Conservation (phyloP, 441 rosid genomes). For the Pelargonium exstipulatum region DNA sequence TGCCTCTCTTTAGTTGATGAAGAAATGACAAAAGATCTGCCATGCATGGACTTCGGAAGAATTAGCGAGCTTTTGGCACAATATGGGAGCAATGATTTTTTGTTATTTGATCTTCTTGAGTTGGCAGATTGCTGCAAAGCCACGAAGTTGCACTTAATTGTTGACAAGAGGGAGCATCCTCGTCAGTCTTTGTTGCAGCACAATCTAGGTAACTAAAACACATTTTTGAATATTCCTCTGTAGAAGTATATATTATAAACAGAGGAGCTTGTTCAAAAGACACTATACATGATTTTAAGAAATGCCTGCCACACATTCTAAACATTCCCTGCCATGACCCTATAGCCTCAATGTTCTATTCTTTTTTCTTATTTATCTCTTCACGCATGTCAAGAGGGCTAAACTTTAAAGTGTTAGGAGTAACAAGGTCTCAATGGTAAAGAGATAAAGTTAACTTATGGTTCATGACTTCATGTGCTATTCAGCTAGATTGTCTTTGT, state of each 20-base stretch:
- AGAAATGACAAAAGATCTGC: constrained; percentile 82
- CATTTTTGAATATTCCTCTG: background rate
- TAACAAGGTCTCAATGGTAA: background rate
- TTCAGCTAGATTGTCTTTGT: background rate
- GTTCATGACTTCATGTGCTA: background rate
- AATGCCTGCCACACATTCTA: background rate
- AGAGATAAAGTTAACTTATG: background rate
- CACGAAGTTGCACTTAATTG: constrained; percentile 63
- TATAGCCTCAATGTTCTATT: background rate
- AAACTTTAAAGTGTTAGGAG: background rate
- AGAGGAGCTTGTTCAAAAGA: background rate
- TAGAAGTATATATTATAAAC: background rate
- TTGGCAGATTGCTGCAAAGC: constrained; percentile 96
- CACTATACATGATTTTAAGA: background rate
- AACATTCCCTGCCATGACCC: background rate
- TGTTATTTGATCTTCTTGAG: constrained; percentile 94
- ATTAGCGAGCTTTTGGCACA: constrained; percentile 69
- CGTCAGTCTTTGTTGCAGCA: constrained; percentile 87
- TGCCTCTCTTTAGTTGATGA: constrained; percentile 79
- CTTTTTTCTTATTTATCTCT: background rate
- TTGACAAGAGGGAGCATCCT: constrained; percentile 95
- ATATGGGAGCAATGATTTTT: constrained; percentile 71
- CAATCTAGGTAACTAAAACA: constrained; percentile 59
- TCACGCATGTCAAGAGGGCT: background rate
- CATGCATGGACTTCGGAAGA: constrained; percentile 85